phyloP scores from a whole-genome alignment of 2,329 filamentous ascomycete genomes.

The Plenodomus biglobosus region DNA sequence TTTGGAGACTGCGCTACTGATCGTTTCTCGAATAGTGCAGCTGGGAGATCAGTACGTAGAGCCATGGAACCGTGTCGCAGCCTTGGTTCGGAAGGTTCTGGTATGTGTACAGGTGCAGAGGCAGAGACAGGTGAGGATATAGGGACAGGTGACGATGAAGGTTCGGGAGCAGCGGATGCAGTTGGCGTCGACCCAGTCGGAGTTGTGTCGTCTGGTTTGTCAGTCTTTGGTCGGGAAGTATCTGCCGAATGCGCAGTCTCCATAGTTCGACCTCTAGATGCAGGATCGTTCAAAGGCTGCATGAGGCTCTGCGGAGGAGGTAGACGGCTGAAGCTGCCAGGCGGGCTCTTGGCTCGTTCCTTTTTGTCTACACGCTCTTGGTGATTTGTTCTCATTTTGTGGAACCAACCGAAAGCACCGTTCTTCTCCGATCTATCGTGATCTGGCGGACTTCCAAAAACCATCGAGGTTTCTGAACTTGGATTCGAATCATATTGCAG shows the following conservation, averaged over 20 bases:
- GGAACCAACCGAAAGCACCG: conserved; percentile 65
- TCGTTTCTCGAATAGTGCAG: conserved; percentile 13
- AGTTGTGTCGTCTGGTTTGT: conserved; percentile 24
- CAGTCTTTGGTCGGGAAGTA: conserved; percentile 5
- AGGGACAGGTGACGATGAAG: neutral
- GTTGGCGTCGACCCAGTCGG: conserved; percentile 20
- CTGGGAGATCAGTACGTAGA: conserved; percentile 9
- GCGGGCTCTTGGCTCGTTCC: conserved; percentile 56
- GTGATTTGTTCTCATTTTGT: conserved; percentile 64
- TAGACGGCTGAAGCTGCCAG: conserved; percentile 33
- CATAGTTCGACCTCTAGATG: conserved; percentile 28
- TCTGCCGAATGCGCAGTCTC: conserved; percentile 26
- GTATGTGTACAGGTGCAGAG: neutral
- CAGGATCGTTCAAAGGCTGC: conserved; percentile 19
- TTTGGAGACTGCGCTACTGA: conserved; percentile 14
- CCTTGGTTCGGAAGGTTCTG: neutral
- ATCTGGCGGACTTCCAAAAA: conserved; percentile 38
- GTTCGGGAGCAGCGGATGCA: neutral
- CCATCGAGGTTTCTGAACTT: conserved; percentile 29
- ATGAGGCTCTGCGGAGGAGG: conserved; percentile 22
- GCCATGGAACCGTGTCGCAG: conserved; percentile 2
- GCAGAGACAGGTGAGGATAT: neutral
- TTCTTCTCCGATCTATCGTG: conserved; percentile 54
- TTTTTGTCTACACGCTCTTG: conserved; percentile 58
- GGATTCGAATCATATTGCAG: conserved; percentile 38